Evolutionary conservation across 306 rosid genomes (phyloP).

Genomic region (Aeschynomene evenia): DNA sequence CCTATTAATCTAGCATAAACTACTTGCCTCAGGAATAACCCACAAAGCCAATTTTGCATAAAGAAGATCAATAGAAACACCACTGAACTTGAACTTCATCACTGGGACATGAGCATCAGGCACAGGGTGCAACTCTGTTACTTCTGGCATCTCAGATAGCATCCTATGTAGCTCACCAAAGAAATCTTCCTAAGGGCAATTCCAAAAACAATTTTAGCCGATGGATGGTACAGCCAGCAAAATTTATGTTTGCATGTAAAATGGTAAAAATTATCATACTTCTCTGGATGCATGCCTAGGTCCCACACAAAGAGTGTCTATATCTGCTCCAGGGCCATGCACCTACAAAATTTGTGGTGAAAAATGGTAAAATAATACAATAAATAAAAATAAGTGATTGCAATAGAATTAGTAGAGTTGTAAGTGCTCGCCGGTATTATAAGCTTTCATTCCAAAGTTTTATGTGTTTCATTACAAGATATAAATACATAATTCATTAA

Average conservation of each 20-base stretch:
- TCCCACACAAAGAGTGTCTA: constrained; percentile 92
- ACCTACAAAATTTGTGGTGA: constrained; percentile 52
- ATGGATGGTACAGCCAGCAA: background rate
- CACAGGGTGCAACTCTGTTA: constrained; percentile 89
- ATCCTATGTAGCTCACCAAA: constrained; percentile 75
- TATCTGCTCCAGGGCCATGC: constrained; percentile 97
- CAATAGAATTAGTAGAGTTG: background rate
- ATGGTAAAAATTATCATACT: constrained; percentile 41
- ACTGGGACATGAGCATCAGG: constrained; percentile 97
- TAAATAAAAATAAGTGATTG: background rate
- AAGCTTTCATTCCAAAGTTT: background rate
- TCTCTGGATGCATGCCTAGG: constrained; percentile 94
- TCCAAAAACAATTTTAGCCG: constrained; percentile 30
- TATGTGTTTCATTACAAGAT: background rate
- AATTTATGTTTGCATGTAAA: constrained; percentile 21
- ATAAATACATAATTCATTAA: constrained; percentile 11
- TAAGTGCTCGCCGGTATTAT: constrained; percentile 3
- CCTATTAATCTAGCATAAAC: background rate
- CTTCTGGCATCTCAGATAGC: constrained; percentile 89
- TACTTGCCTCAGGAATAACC: constrained; percentile 92
- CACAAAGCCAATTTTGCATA: constrained; percentile 83
- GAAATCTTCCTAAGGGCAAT: constrained; percentile 74
- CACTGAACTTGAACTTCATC: constrained; percentile 68
- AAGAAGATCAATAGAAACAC: constrained; percentile 87
- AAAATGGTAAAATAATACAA: background rate